Conservation (phyloP, 179 eudicot genomes). For the Beta macrorhiza region DNA sequence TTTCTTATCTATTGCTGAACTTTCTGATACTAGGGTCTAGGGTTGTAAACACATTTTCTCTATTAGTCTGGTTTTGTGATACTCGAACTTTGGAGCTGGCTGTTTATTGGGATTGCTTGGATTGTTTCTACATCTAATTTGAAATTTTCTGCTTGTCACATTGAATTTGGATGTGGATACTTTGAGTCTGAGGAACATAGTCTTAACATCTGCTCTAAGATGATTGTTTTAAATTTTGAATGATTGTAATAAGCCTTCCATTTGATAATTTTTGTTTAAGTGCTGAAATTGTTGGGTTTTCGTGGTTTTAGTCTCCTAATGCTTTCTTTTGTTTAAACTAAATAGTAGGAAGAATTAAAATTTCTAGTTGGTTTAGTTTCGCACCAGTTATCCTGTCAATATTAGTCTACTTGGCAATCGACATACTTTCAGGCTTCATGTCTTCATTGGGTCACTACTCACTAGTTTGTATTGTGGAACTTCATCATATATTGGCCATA, state of each 20-base stretch:
- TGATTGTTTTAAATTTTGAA: neutral
- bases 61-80: neutral
- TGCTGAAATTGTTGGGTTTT: neutral
- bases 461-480: neutral
- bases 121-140: neutral
- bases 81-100: neutral
- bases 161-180: neutral
- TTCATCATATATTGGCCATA: neutral
- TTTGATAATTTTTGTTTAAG: neutral
- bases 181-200: neutral
- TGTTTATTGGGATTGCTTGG: neutral
- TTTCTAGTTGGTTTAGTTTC: neutral
- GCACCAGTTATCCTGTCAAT: neutral
- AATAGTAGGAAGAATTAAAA: neutral
- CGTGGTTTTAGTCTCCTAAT: neutral
- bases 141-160: neutral
- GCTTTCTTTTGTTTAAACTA: neutral
- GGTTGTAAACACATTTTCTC: neutral
- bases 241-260: neutral
- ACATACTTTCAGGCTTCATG: neutral
- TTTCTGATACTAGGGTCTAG: neutral
- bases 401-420: no score
- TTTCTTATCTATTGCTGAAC: neutral
- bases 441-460: neutral
- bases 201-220: neutral